Base-by-base conservation (phyloP, 208 protist species). In the Acanthamoeba rhysodes region DNA sequence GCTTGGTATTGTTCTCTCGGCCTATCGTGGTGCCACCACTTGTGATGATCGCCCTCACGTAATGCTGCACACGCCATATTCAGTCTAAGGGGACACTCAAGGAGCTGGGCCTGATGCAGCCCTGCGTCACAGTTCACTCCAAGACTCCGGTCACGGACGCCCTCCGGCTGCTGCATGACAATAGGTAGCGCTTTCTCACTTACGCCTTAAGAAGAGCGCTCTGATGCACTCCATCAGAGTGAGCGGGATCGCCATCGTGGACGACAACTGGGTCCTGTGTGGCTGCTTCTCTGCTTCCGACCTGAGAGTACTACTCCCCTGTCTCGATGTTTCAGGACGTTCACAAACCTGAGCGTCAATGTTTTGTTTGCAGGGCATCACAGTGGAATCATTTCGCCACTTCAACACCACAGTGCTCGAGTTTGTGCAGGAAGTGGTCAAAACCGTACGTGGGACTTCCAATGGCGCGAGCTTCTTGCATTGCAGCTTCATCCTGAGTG, bases 231-330 rank as follows among this genome's bases (percentile, higher is more conserved):
- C n/a, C 22, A 12, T 5, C 74, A 82, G 74, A 14, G 74, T 82
- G 22, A 82, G 74, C 41, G 74, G 74, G 22, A 27, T 82, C 4
- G 74, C 74, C 37, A 82, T 82, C 14, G 74, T 82, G 24, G 74
- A 82, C 41, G 74, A 82, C 74, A 82, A 82, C 41, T 82, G 74
- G 74, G 4, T 37, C 41, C 74, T 82, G 24, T 82, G 74, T 24
- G 37, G 37, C 74, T 53, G 53, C 53, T 57, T 29, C 5, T 68
- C 24, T 1, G 62, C 62, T 22, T 68, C 62, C 1, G 24, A 68
- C 8, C 62, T 57, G 0, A 20, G 59, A 22, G 59, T 66, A 9
- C 10, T 0, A 14, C 16, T 59, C 10, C 55, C 3, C 53, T 10
- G 53, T 22, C 55, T 59, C 20, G 2, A 0, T 4, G 55, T 14